Base-by-base conservation (phyloP, 2,329 filamentous ascomycete genomes). In the Conoideocrella luteorostrata region DNA sequence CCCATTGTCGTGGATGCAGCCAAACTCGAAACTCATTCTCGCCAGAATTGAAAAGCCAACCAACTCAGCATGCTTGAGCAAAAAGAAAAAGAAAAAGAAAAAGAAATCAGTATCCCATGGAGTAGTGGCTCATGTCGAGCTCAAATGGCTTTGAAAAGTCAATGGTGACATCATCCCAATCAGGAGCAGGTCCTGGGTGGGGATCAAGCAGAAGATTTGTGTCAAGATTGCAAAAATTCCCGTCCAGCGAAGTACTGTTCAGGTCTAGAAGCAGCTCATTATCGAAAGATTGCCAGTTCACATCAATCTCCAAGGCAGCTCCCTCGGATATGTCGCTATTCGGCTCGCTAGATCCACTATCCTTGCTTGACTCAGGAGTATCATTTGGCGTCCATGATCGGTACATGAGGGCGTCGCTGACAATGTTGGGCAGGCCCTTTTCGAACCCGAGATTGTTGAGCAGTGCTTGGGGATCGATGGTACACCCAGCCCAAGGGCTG, bases 281-380 rank as follows among this genome's bases (percentile, higher is more conserved):
- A 36, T 74, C 72, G n/a, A 77, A 63, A 10, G 68, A 65, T 35
- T 66, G 64, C 72, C 74, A 80, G 37, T 66, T 61, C 22, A 75
- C 55, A 24, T 71, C 73, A 39, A 80, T 71, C 34, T 81, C 77
- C 12, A 80, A 63, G 13, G 63, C 58, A 4, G 71, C 67, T 5
- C 67, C 68, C 45, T 82, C 79, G 3, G 76, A 72, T 15, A 82
- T 74, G 51, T 83, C 79, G 54, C 77, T 82, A 48, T 74, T 81
- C 9, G 77, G 75, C 52, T 82, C 78, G 32, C 78, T 80, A 7
- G 66, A 59, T 4, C 74, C 72, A 51, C 72, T 74, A 45, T 82
- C 78, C 57, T 81, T 80, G 59, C 69, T 77, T 2, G 78, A 82
- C 51, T 82, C 79, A 1, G 79, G 80, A 7, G 80, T 83, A 54